A percentile compares a stretch with the other conserved stretches of the same genome.
phyloP scores from a whole-genome alignment of 495 filamentous ascomycete species.

The Annulohypoxylon stygium region DNA sequence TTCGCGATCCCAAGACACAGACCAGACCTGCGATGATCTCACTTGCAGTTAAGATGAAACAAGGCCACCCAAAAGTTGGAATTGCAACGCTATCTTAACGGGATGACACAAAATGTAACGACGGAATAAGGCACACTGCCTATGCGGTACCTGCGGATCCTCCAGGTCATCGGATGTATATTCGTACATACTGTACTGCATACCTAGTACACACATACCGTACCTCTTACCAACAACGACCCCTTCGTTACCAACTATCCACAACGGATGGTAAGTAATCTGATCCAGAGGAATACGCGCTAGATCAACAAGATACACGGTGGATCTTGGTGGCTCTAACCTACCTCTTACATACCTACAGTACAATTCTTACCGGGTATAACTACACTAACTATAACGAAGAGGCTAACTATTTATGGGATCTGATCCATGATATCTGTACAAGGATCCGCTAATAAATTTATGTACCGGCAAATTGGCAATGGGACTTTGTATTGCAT shows the following conservation, averaged over 20 bases:
- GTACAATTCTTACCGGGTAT: conserved; percentile 30
- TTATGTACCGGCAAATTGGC: conserved; percentile 21
- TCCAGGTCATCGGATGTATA: conserved; percentile 25
- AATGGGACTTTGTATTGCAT: conserved; percentile 14
- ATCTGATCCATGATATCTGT: conserved; percentile 14
- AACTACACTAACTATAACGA: neutral
- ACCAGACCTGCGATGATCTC: conserved; percentile 34
- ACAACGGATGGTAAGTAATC: conserved; percentile 15
- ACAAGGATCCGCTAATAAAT: conserved; percentile 44
- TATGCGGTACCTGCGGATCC: conserved; percentile 26
- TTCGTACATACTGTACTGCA: neutral
- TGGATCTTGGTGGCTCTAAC: conserved; percentile 4
- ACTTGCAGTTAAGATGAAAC: conserved; percentile 38
- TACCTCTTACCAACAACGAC: conserved; percentile 2
- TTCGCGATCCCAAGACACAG: conserved; percentile 12
- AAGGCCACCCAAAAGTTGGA: conserved; percentile 11
- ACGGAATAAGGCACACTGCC: conserved; percentile 28
- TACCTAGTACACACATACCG: neutral
- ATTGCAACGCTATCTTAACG: conserved; percentile 39
- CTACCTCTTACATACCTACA: too few relatives aligned
- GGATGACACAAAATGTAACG: conserved; percentile 34
- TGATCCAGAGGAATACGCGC: neutral
- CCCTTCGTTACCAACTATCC: conserved; percentile 28
- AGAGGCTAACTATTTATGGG: conserved; percentile 16
- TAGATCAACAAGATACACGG: conserved; percentile 22